Evolutionary conservation across 345 rosid species (phyloP), one percentile per base, ranked within the genome.

Genomic region (Bruguiera parviflora): DNA sequence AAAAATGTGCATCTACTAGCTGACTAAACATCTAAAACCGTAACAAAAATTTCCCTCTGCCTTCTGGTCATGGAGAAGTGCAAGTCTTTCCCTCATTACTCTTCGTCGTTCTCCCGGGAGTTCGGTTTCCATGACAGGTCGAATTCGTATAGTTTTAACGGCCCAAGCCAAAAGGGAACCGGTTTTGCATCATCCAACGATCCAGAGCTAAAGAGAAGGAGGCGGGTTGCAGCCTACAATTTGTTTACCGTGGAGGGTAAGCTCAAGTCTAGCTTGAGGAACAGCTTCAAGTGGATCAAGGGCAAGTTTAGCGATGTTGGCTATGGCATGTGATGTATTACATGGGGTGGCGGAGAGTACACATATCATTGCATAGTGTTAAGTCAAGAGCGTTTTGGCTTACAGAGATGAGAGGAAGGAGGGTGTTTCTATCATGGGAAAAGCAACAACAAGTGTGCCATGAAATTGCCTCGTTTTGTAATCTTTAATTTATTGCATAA

Each of bases 201-300:
- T 81, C 98, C 97, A 0, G 92, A 89, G 85, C 58, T 87, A 31
- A 84, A 87, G 77, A 89, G 98, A 75, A 91, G 85, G 93, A 94
- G 87, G 85, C 86, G 97, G 73, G 76, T 94, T 0, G 98, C 98
- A 1, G 80, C 92, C 19, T 94, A 91, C 72, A 91, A 94, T 60
- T 81, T 85, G 20, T 88, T 84, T 29, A 78, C 92, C 4, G 29
- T 76, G 57, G 96, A 94, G 77, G 87, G 86, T 31, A 94, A 91
- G 81, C 79, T 94, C 52, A 94, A 94, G 72, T 85, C 84, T 8
- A 77, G 88, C 73, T 74, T 91, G 2, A 86, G 89, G 71, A 91
- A 67, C 81, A 88, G 97, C 82, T 87, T 94, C 80, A 91, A 91
- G 80, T 94, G 98, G 98, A 87, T 94, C 86, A 89, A 94, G 86